Evolutionary conservation across 2,329 filamentous ascomycete genomes (phyloP), one percentile per base, ranked within the genome.

Genomic region (Ophiostoma montium): DNA sequence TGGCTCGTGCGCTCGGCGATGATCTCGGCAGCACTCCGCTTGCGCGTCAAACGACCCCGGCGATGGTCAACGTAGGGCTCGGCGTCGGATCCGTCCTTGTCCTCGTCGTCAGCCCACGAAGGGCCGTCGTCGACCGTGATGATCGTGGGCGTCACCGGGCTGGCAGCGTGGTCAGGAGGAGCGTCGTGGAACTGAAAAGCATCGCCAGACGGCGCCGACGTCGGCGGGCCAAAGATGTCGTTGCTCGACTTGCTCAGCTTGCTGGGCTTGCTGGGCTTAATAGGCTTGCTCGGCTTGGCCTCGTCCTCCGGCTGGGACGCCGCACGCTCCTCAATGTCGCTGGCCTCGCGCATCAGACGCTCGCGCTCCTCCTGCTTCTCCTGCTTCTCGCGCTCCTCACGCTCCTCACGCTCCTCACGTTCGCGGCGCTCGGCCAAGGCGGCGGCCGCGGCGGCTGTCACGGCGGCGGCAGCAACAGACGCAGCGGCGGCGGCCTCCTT

Each of bases 121-220:
- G 55, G 55, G 2, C 50, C 53, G 27, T 54, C 51, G 36, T 55
- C 55, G 13, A 56, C 30, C 1, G 55, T 56, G 32, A 56, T 41
- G 9, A 56, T 45, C 30, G 39, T 42, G 23, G 55, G 55, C n/a
- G 71, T 74, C 52, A 72, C 55, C 2, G 71, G 67, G 44, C 67
- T 62, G 52, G 75, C 75, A n/a, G 69, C 68, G 57, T 73, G 68
- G 52, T 74, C 66, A 38, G n/a, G n/a, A n/a, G n/a, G n/a, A n/a
- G 67, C 55, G 52, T 79, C 72, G 60, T 74, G 75, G 57, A 67
- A 80, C 59, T 77, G 69, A 59, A 80, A 80, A 16, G 76, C 74
- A 61, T 81, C 72, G 57, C 75, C 60, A 46, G 42, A 31, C 12
- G 51, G 9, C 8, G 35, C 41, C 1, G 49, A 35, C 15, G 31